A percentile compares a stretch with the other conserved stretches of the same genome.
Evolutionary conservation across 2,329 filamentous ascomycete genomes (phyloP).

Genomic region (Dothistroma septosporum): DNA sequence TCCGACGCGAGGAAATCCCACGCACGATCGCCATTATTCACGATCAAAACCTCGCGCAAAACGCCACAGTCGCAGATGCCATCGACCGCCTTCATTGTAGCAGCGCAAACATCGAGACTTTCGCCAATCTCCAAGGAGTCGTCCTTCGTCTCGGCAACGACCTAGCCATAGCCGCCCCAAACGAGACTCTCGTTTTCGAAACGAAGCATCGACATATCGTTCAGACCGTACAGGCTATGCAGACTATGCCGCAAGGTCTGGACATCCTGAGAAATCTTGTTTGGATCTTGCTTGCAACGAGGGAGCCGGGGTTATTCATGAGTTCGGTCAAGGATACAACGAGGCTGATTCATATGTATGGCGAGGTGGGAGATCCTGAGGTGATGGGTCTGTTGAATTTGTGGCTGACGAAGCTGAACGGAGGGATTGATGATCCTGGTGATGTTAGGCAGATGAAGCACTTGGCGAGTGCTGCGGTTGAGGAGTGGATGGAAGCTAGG

Average conservation of each 20-base stretch:
- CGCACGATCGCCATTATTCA: conserved; percentile 12
- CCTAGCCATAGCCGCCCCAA: conserved; percentile 25
- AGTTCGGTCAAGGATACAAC: conserved; percentile 36
- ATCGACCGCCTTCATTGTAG: conserved; percentile 28
- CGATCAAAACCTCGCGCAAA: conserved; percentile 19
- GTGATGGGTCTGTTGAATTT: conserved; percentile 23
- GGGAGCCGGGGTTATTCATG: conserved; percentile 30
- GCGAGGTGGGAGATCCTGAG: conserved; percentile 24
- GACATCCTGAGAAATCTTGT: conserved; percentile 35
- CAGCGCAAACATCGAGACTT: conserved; percentile 18
- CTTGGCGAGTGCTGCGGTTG: conserved; percentile 23
- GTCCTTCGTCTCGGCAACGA: conserved; percentile 27
- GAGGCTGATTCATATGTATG: conserved; percentile 34
- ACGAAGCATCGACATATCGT: conserved; percentile 22
- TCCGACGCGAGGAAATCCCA: conserved; percentile 27
- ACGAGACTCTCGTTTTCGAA: conserved; percentile 9
- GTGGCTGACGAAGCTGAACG: conserved; percentile 32
- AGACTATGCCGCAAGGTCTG: conserved; percentile 25
- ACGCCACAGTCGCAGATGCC: conserved; percentile 24
- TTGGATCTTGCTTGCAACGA: conserved; percentile 32
- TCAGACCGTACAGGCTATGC: conserved; percentile 25
- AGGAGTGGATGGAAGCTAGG: conserved; percentile 14
- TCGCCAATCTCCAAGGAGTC: conserved; percentile 24
- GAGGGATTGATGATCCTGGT: conserved; percentile 23
- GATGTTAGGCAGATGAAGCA: conserved; percentile 29